These are phyloP conservation scores for Neurospora africana DNA, from an alignment of 495 filamentous ascomycete species.

Conservation along the genomic window DNA sequence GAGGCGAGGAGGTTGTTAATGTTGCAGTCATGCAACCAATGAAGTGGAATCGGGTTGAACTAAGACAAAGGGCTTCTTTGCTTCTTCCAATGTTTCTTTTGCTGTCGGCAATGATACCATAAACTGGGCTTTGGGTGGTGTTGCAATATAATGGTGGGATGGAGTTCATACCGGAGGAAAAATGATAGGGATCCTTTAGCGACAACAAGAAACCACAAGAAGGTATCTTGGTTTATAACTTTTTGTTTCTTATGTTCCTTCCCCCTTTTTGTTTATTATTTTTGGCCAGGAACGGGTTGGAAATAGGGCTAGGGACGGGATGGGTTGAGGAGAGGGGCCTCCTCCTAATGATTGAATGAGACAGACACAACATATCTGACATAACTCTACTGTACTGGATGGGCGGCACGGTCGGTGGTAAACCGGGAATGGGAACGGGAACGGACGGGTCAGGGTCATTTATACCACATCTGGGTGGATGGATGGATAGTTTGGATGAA, in stretches of 20 bases:
- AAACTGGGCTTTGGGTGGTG: not conserved
- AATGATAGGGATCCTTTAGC: not conserved
- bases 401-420: not conserved
- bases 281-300: conserved; percentile 1
- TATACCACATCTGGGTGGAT: not conserved
- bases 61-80: not conserved
- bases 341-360: not conserved
- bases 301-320: not conserved
- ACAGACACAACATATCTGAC: not conserved
- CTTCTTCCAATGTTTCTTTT: not conserved
- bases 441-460: not conserved
- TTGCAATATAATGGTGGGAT: not conserved
- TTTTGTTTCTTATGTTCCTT: not conserved
- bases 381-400: not conserved
- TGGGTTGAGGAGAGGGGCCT: not conserved
- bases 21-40: not conserved
- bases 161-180: not conserved
- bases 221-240: not conserved
- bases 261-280: not conserved
- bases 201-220: not conserved
- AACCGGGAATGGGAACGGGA: not conserved
- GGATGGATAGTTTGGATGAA: not conserved
- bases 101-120: not conserved
- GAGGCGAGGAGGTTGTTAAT: not conserved
- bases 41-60: not conserved